phyloP scores from a whole-genome alignment of 2,329 filamentous ascomycete species.

The Lasiodiplodia citricola region DNA sequence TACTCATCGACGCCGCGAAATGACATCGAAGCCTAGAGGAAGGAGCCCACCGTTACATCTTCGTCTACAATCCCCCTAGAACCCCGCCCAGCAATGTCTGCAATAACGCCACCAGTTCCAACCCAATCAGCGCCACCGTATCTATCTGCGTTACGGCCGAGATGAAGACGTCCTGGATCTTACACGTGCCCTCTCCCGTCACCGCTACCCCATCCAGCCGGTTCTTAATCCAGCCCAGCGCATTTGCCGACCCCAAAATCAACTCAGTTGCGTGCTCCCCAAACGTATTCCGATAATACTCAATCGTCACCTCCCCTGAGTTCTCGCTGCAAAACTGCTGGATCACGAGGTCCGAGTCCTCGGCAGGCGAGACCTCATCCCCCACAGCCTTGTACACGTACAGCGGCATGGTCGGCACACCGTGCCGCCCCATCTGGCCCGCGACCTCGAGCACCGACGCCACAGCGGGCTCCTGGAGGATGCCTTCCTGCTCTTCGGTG shows the following conservation, averaged over 20 bases:
- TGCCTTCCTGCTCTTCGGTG: background rate
- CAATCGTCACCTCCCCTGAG: slow-evolving; percentile 28
- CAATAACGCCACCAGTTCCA: no score
- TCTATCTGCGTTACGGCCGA: background rate
- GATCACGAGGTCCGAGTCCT: slow-evolving; percentile 37
- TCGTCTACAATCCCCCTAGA: no score
- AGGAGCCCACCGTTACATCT: no score
- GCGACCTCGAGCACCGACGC: slow-evolving; percentile 21
- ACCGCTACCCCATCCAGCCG: slow-evolving; percentile 7
- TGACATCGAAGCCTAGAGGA: no score
- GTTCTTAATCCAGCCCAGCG: slow-evolving; percentile 30
- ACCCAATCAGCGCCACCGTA: no score
- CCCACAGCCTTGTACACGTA: slow-evolving; percentile 41
- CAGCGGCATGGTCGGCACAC: slow-evolving; percentile 33
- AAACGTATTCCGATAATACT: slow-evolving; percentile 37
- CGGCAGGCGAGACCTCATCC: slow-evolving; percentile 38
- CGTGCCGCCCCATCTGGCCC: slow-evolving; percentile 30
- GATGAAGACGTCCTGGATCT: background rate
- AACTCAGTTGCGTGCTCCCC: slow-evolving; percentile 34
- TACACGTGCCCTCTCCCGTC: background rate
- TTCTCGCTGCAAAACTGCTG: slow-evolving; percentile 32
- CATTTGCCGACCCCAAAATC: slow-evolving; percentile 27
- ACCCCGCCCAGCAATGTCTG: no score
- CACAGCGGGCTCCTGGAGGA: slow-evolving; percentile 21
- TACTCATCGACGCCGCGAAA: no score